A percentile compares a stretch with the other conserved stretches of the same genome.
Evolutionary conservation across 2,329 filamentous ascomycete genomes (phyloP).

Genomic region (Chrysosporium queenslandicum): DNA sequence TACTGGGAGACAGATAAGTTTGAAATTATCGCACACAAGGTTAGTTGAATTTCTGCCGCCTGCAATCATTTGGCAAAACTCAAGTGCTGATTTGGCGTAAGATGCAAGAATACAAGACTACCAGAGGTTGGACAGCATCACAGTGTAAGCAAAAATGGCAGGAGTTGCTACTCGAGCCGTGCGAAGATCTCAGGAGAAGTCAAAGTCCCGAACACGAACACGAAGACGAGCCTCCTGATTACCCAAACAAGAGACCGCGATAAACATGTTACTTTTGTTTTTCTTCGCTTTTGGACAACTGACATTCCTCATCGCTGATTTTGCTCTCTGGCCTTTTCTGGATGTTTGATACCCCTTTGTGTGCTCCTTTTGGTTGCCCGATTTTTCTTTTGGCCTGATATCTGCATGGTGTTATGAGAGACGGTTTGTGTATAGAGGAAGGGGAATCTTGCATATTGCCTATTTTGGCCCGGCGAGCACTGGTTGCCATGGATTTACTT

Average conservation of each 20-base stretch:
- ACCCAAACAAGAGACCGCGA: slow-evolving; percentile 7
- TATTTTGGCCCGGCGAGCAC: neutral
- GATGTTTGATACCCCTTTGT: slow-evolving; percentile 9
- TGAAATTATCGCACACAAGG: slow-evolving; percentile 32
- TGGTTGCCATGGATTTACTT: neutral
- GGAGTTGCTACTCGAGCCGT: slow-evolving; percentile 10
- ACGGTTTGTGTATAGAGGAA: neutral
- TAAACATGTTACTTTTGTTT: too few relatives aligned
- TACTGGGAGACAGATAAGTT: slow-evolving; percentile 33
- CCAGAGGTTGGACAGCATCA: slow-evolving; percentile 27
- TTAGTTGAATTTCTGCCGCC: slow-evolving; percentile 13
- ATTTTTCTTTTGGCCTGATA: neutral
- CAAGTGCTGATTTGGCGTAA: slow-evolving; percentile 5
- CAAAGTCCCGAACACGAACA: slow-evolving; percentile 8
- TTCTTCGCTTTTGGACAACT: neutral
- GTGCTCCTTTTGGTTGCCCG: neutral
- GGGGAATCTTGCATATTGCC: neutral
- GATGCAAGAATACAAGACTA: slow-evolving; percentile 29
- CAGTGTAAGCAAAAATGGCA: slow-evolving; percentile 27
- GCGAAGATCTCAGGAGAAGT: slow-evolving; percentile 1
- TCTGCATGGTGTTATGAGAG: slow-evolving; percentile 4
- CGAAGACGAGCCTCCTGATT: slow-evolving; percentile 8
- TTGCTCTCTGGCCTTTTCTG: neutral
- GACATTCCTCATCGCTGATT: slow-evolving; percentile 1
- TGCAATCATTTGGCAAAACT: neutral